Base-by-base conservation (phyloP, 1,284 basidiomycete genomes). In the Coriolopsis trogii region DNA sequence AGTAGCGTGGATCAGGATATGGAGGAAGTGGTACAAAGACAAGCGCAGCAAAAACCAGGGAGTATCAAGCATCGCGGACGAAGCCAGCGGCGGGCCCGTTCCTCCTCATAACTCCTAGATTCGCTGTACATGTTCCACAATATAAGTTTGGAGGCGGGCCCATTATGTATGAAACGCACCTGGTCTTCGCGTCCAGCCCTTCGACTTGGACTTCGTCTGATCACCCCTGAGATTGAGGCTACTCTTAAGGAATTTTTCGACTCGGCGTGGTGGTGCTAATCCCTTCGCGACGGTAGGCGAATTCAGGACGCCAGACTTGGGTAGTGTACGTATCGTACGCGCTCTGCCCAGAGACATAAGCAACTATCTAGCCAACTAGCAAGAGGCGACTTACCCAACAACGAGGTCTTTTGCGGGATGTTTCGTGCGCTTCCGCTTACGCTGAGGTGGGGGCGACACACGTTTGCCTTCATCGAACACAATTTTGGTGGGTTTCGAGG, bases 171-270 rank as follows among this genome's bases (percentile, higher is more conserved):
- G 23, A 13, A 15, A 37, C 67, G 15, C 47, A 70, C 70, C 66
- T 56, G 68, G 46, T 58, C 63, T 61, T 20, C 71, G 68, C 39
- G 67, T 64, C 69, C 70, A 72, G n/a, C 68, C 69, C 40, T 64
- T 63, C 4, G 49, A 34, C 39, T 58, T 64, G 4, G 66, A 55
- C 23, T 55, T 47, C 6, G 43, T 24, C 0, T 39, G 30, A n/a
- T 54, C 55, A 6, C 63, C 63, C 24, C 63, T 66, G n/a, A 69
- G n/a, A 43, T 68, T 63, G 24, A 71, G 56, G 12, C 58, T 66
- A 13, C 59, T 56, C 21, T 57, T 56, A 1, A 69, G 31, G 56
- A 72, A 71, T 31, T 60, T 63, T 28, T 64, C 60, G 24, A 63
- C 55, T 4, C 51, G 53, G 2, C 57, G 50, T 2, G 68, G 60